These are phyloP conservation scores for Kodamaea jinghongensis DNA, from an alignment of 805 yeast species.

Conservation along the genomic window DNA sequence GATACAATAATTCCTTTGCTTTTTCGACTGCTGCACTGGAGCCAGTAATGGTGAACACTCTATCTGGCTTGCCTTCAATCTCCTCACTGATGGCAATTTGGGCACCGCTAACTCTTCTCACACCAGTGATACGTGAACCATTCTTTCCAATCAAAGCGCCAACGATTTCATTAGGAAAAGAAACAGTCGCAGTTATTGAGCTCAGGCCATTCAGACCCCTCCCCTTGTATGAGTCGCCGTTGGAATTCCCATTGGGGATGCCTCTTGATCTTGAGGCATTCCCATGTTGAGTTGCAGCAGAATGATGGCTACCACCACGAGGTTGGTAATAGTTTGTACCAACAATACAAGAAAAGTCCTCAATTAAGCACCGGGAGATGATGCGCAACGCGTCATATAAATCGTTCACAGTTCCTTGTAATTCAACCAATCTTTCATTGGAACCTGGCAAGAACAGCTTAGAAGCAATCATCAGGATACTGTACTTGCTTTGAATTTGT, in stretches of 20 bases:
- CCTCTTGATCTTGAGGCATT: background rate
- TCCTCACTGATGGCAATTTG: slow-evolving; percentile 73
- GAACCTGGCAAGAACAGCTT: slow-evolving; percentile 79
- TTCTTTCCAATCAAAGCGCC: slow-evolving; percentile 88
- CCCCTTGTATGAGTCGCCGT: slow-evolving; percentile 1
- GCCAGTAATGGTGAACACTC: slow-evolving; percentile 73
- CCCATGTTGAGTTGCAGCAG: background rate
- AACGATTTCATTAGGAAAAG: slow-evolving; percentile 75
- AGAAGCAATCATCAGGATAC: slow-evolving; percentile 82
- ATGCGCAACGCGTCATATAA: slow-evolving; percentile 56
- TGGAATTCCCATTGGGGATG: background rate
- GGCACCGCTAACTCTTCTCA: slow-evolving; percentile 75
- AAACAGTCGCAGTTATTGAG: slow-evolving; percentile 1
- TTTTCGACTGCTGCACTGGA: slow-evolving; percentile 51
- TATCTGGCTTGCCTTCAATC: slow-evolving; percentile 57
- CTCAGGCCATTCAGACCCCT: slow-evolving; percentile 5
- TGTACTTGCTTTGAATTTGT: slow-evolving; percentile 63
- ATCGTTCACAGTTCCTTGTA: slow-evolving; percentile 73
- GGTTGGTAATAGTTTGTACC: slow-evolving; percentile 67
- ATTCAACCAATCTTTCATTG: slow-evolving; percentile 81
- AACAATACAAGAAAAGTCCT: slow-evolving; percentile 66
- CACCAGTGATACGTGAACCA: slow-evolving; percentile 83
- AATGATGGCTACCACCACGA: slow-evolving; percentile 16
- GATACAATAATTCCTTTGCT: slow-evolving; percentile 56
- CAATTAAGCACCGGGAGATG: slow-evolving; percentile 68